Conservation (phyloP, 2,329 filamentous ascomycete species). For the Dactylellina parvicollis region DNA sequence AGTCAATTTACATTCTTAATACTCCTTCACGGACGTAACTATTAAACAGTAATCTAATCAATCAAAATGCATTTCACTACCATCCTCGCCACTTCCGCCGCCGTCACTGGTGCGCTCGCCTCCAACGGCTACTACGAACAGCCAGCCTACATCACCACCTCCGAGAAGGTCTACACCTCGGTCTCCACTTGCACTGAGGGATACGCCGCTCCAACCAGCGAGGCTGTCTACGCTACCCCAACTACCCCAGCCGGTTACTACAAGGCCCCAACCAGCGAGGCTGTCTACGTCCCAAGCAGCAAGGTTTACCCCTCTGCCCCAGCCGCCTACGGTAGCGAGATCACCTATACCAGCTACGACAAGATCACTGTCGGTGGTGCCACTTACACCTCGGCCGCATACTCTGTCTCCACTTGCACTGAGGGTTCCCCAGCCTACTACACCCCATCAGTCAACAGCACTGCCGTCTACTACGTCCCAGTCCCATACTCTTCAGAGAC, state of each 20-base stretch:
- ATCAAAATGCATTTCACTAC: conserved; percentile 53
- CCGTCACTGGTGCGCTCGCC: conserved; percentile 45
- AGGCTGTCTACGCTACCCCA: conserved; percentile 23
- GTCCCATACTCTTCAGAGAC: background rate
- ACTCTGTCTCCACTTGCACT: conserved; percentile 49
- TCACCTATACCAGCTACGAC: conserved; percentile 51
- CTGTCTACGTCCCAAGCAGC: conserved; percentile 17
- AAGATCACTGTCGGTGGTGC: conserved; percentile 38
- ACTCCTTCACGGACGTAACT: conserved; percentile 42
- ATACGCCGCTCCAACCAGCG: conserved; percentile 17
- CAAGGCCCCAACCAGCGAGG: conserved; percentile 9
- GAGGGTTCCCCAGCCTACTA: conserved; percentile 17
- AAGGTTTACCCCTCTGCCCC: conserved; percentile 17
- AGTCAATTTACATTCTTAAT: conserved; percentile 53
- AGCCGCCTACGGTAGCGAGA: conserved; percentile 30
- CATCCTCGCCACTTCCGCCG: conserved; percentile 42
- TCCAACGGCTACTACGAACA: conserved; percentile 35
- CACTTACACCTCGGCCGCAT: conserved; percentile 41
- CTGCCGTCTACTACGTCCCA: conserved; percentile 21
- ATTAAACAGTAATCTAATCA: conserved; percentile 51
- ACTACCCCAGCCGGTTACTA: conserved; percentile 24
- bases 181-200: conserved; percentile 37
- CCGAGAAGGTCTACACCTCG: conserved; percentile 41
- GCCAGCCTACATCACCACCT: conserved; percentile 45
- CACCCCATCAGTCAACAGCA: conserved; percentile 21